Evolutionary conservation across 2,329 filamentous ascomycete genomes (phyloP).

Genomic region (Botrytis porri): DNA sequence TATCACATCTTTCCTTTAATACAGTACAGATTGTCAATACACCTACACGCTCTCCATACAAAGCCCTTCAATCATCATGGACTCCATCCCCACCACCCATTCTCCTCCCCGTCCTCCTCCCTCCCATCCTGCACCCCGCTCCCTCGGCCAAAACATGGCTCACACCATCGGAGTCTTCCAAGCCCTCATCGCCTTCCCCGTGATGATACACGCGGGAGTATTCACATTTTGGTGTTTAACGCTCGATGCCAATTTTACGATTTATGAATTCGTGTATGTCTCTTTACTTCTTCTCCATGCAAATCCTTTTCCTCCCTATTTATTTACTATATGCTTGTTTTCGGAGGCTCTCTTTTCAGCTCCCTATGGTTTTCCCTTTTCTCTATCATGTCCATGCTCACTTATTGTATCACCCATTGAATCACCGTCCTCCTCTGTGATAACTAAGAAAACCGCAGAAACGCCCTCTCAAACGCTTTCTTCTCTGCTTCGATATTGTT

Average conservation of each 20-base stretch:
- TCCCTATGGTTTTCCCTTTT: too few species aligned
- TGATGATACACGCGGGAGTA: neutral
- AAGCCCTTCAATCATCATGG: neutral
- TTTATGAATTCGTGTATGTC: neutral
- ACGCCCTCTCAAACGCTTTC: neutral
- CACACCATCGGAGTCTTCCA: neutral
- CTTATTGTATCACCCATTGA: too few species aligned
- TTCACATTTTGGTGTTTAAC: neutral
- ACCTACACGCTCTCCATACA: neutral
- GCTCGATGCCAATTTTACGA: neutral
- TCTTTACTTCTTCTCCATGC: neutral
- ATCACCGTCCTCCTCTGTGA: too few species aligned
- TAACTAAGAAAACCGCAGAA: neutral
- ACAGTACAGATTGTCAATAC: neutral
- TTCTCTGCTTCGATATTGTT: neutral
- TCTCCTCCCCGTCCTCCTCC: neutral
- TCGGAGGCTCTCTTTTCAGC: too few species aligned
- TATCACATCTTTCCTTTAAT: neutral
- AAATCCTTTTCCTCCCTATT: too few species aligned
- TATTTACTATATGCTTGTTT: too few species aligned
- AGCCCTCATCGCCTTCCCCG: neutral
- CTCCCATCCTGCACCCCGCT: neutral
- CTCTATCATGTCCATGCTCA: too few species aligned
- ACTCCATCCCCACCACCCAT: neutral
- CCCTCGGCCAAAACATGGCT: neutral